Base-by-base conservation (phyloP, 257 asterid genomes). In the Penstemon eatonii region DNA sequence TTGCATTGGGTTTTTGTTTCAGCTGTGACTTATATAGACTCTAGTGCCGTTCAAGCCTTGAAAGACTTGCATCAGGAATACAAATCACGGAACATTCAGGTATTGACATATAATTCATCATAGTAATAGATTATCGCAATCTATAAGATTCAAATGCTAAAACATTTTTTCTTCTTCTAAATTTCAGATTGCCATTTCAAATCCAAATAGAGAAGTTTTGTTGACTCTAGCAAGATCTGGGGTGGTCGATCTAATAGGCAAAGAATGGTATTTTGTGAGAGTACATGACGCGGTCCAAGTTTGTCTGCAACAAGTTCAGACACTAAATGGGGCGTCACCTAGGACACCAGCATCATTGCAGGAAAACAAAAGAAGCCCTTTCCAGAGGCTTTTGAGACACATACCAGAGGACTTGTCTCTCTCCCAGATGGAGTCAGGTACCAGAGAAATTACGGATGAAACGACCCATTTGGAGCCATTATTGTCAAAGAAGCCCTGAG, bases 251-350 rank as follows among this genome's bases (percentile, higher is more conserved):
- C 79, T 85, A 66, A 86, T 92, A 40, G 98, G 98, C 64, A 84
- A 85, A 69, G 93, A 90, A 60, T 92, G 98, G 98, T 88, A 79
- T 70, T 92, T 92, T 39, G 98, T 92, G 25, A 84, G 98, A 67
- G 91, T 90, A 25, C 98, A 90, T 3, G 98, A 92, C 43, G 97
- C 98, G 5, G 96, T 92, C 68, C 98, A 90, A 88, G 83, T 90
- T 65, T 92, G 98, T 75, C 82, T 85, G 60, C 96, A 82, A 61
- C 86, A 77, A 46, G 97, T 88, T 11, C 95, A 81, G 75, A 79
- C 83, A 69, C 68, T 81, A 69, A 83, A 58, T 1, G 84, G 71
- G 50, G 69, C 46, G 4, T 68, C 82, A 45, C 78, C 90, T 7
- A 69, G 68, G 75, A 72, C 75, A 18, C 81, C 65, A 25, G 74